A percentile compares a stretch with the other conserved stretches of the same genome.
phyloP scores from a whole-genome alignment of 257 asterid genomes.

The Lantana camara region DNA sequence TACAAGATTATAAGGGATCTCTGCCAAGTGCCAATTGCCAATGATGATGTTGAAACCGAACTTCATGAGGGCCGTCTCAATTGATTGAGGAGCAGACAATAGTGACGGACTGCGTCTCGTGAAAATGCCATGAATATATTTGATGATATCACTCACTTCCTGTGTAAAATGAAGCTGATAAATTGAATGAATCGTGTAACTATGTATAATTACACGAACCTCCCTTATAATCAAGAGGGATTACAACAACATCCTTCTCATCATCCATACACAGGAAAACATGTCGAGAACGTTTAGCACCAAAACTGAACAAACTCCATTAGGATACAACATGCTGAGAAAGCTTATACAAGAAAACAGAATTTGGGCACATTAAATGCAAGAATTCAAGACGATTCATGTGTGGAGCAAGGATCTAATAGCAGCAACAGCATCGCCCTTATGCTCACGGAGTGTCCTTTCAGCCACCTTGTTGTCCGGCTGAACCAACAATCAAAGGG shows the following conservation, averaged over 20 bases:
- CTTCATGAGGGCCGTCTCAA: not conserved
- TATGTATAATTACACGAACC: no score
- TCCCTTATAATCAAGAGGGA: no score
- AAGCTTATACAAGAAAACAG: not conserved
- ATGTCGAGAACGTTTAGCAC: not conserved
- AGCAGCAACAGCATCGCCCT: constrained; percentile 96
- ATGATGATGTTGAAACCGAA: constrained; percentile 25
- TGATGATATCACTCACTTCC: no score
- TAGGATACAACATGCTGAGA: constrained; percentile 4
- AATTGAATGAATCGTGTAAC: no score
- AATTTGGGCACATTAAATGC: not conserved
- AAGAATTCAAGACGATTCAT: not conserved
- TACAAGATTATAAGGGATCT: constrained; percentile 3
- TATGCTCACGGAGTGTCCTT: no score
- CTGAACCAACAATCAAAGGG: constrained; percentile 36
- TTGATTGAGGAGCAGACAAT: not conserved
- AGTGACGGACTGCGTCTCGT: no score
- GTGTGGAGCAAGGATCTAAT: constrained; percentile 71
- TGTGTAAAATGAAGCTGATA: no score
- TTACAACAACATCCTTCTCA: no score
- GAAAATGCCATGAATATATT: no score
- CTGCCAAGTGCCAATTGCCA: constrained; percentile 17
- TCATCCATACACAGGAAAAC: not conserved
- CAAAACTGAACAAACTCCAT: no score
- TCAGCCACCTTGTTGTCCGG: constrained; percentile 91